Conservation (phyloP, 2,329 filamentous ascomycete genomes). For the Colletotrichum sp. region DNA sequence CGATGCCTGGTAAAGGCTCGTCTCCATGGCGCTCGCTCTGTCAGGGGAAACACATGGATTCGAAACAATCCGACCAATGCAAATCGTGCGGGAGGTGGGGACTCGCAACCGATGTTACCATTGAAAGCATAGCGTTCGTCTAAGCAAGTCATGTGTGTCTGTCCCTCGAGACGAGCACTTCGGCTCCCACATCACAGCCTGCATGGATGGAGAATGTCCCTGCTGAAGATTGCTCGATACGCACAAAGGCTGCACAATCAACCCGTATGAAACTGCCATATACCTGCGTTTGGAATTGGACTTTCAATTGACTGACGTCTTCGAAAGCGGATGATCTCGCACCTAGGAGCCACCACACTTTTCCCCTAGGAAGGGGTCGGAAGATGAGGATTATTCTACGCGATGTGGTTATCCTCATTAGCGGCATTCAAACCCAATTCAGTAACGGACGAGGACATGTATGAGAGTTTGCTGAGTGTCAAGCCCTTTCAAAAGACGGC, state of each 20-base stretch:
- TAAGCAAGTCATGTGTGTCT: not conserved
- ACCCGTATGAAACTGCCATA: rapidly evolving
- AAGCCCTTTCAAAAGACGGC: not conserved
- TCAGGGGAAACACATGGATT: not conserved
- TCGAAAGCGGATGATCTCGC: not conserved
- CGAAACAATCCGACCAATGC: not conserved
- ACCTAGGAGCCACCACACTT: not conserved
- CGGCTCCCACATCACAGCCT: not conserved
- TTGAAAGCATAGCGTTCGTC: not conserved
- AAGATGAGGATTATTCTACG: rapidly evolving
- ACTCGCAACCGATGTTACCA: not conserved
- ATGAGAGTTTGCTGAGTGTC: not conserved
- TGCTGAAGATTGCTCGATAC: not conserved
- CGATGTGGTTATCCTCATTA: not conserved
- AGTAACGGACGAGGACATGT: rapidly evolving
- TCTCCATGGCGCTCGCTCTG: not conserved
- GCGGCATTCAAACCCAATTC: not conserved
- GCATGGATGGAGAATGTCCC: not conserved
- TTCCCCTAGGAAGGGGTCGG: not conserved
- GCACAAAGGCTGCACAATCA: rapidly evolving
- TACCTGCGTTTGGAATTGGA: not conserved
- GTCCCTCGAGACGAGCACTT: not conserved
- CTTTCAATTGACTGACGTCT: not conserved
- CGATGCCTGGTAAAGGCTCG: not conserved
- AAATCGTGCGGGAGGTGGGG: not conserved